phyloP scores from a whole-genome alignment of 306 rosid genomes.

The Vigna unguiculata region DNA sequence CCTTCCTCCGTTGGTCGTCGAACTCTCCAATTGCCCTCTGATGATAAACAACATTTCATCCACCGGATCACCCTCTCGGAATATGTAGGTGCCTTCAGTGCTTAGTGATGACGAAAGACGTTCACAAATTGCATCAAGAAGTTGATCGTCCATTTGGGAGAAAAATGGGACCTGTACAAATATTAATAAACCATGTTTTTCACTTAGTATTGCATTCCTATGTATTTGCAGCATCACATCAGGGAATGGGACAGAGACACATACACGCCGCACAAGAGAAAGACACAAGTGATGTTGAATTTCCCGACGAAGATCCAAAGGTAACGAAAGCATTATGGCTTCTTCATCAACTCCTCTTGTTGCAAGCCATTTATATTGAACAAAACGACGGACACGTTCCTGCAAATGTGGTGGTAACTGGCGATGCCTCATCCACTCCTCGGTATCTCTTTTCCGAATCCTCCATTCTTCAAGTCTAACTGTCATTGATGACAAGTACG shows the following conservation, averaged over 20 bases:
- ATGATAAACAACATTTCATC: conserved; percentile 86
- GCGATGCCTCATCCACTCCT: conserved; percentile 98
- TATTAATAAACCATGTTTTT: conserved; percentile 1
- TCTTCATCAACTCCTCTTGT: conserved; percentile 96
- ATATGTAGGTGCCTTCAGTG: conserved; percentile 74
- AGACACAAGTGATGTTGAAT: conserved; percentile 88
- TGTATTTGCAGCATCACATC: not conserved
- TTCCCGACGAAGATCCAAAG: conserved; percentile 85
- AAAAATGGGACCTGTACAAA: conserved; percentile 81
- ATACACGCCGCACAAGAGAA: conserved; percentile 84
- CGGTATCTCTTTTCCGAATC: conserved; percentile 78
- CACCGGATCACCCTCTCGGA: conserved; percentile 81
- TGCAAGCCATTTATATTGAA: conserved; percentile 84
- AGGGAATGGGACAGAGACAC: conserved; percentile 30
- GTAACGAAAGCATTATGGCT: conserved; percentile 68
- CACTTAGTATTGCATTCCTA: conserved; percentile 4
- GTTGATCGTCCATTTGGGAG: conserved; percentile 97
- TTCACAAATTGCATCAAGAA: conserved; percentile 93
- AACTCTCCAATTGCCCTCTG: conserved; percentile 89
- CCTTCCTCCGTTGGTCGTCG: conserved; percentile 89
- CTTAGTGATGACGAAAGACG: conserved; percentile 79
- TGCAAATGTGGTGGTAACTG: conserved; percentile 77
- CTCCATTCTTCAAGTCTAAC: conserved; percentile 91
- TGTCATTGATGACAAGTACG: conserved; percentile 79
- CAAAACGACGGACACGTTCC: conserved; percentile 81